Evolutionary conservation across 345 rosid species (phyloP).

Genomic region (Noccaea bulbosa): DNA sequence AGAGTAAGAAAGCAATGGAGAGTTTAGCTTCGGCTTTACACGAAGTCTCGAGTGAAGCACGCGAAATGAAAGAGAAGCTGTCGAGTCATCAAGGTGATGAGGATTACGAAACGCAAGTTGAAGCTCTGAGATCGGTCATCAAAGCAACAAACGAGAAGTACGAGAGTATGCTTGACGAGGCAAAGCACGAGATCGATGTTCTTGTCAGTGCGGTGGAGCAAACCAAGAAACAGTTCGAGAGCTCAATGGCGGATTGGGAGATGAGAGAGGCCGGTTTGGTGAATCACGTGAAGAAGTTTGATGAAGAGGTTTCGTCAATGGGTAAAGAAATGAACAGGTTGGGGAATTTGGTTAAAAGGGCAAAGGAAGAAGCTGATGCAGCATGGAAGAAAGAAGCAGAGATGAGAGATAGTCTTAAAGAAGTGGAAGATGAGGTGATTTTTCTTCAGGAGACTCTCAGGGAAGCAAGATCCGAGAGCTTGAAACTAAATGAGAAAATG

Average conservation of each 20-base stretch:
- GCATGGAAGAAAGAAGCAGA: conserved; percentile 68
- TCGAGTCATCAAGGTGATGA: conserved; percentile 52
- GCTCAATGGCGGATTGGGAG: conserved; percentile 78
- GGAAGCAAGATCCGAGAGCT: conserved; percentile 59
- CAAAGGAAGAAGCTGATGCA: conserved; percentile 75
- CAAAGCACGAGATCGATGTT: conserved; percentile 66
- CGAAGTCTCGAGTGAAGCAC: conserved; percentile 86
- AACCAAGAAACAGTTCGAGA: conserved; percentile 57
- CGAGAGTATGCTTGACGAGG: conserved; percentile 71
- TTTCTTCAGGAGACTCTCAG: conserved; percentile 77
- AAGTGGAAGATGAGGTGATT: conserved; percentile 81
- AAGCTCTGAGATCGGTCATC: conserved; percentile 67
- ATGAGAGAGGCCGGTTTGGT: conserved; percentile 66
- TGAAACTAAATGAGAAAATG: conserved; percentile 67
- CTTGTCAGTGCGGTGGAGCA: conserved; percentile 54
- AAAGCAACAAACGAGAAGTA: conserved; percentile 72
- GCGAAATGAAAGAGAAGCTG: conserved; percentile 80
- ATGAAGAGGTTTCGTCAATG: conserved; percentile 67
- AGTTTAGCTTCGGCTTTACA: conserved; percentile 93
- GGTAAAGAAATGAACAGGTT: conserved; percentile 73
- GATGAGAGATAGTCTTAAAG: conserved; percentile 73
- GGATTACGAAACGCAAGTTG: conserved; percentile 70
- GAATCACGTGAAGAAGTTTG: conserved; percentile 61
- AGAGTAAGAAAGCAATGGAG: conserved; percentile 94
- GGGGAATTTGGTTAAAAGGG: conserved; percentile 60